Conservation (phyloP, 148 eudicot genomes). For the Chenopodium quinoa region DNA sequence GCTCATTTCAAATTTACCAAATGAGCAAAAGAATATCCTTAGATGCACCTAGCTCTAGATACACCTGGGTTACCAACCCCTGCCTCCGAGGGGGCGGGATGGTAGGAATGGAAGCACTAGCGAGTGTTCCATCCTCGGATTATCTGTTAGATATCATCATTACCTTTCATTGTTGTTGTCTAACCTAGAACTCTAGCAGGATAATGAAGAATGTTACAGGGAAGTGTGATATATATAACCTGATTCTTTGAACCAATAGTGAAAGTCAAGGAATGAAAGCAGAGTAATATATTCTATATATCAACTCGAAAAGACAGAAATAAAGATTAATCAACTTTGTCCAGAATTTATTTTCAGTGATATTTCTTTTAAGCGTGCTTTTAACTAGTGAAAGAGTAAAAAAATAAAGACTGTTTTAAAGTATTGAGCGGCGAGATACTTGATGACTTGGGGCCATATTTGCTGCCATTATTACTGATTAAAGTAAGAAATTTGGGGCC, state of each 20-base stretch:
- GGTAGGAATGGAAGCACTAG: no score
- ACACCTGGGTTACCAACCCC: neutral
- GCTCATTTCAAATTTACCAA: no score
- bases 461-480: conserved; percentile 34
- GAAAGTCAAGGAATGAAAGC: conserved; percentile 22
- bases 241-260: conserved; percentile 18
- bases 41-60: no score
- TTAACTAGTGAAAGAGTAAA: conserved; percentile 29
- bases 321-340: conserved; percentile 29
- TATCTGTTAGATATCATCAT: neutral
- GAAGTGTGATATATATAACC: conserved; percentile 9
- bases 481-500: conserved; percentile 24
- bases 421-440: conserved; percentile 39
- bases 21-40: no score
- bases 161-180: conserved; percentile 14
- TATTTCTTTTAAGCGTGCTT: conserved; percentile 17
- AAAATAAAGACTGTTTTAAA: conserved; percentile 25
- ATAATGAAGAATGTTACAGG: conserved; percentile 1
- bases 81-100: neutral
- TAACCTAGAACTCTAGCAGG: neutral
- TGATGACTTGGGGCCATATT: conserved; percentile 29
- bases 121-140: no score
- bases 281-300: conserved; percentile 10
- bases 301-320: conserved; percentile 17
- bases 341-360: conserved; percentile 20